These are phyloP conservation scores for Amauroascus niger DNA, from an alignment of 2,329 filamentous ascomycete species.

Conservation along the genomic window DNA sequence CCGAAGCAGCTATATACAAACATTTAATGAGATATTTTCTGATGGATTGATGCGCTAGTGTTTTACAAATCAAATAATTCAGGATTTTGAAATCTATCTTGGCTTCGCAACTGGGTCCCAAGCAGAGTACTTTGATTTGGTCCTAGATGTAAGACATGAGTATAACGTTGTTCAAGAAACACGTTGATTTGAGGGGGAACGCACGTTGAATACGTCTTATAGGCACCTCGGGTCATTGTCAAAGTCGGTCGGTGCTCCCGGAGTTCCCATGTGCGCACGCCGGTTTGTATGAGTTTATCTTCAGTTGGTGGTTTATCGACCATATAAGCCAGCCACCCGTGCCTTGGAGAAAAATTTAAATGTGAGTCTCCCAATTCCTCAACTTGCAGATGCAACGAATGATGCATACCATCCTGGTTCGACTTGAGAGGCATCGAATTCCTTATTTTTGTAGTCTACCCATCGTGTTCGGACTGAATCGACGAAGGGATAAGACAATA, in stretches of 20 bases:
- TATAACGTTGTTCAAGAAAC: constrained; percentile 3
- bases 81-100: constrained; percentile 16
- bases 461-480: constrained; percentile 77
- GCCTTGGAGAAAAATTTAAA: constrained; percentile 42
- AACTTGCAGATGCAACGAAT: background rate
- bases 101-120: constrained; percentile 29
- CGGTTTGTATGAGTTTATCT: constrained; percentile 61
- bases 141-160: constrained; percentile 20
- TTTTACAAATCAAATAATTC: background rate
- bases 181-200: constrained; percentile 33
- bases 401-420: constrained; percentile 69
- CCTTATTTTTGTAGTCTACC: constrained; percentile 89
- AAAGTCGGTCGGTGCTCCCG: constrained; percentile 62
- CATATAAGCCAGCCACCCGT: constrained; percentile 92
- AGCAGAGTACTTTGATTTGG: constrained; percentile 28
- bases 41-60: background rate
- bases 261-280: constrained; percentile 65
- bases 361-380: constrained; percentile 1
- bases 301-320: constrained; percentile 75
- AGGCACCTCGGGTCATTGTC: constrained; percentile 68
- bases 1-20: constrained; percentile 10
- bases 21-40: constrained; percentile 14
- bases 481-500: background rate
- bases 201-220: constrained; percentile 91
- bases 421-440: constrained; percentile 56